Evolutionary conservation across 2,329 filamentous ascomycete genomes (phyloP).

Genomic region (Fusarium keratoplasticum): DNA sequence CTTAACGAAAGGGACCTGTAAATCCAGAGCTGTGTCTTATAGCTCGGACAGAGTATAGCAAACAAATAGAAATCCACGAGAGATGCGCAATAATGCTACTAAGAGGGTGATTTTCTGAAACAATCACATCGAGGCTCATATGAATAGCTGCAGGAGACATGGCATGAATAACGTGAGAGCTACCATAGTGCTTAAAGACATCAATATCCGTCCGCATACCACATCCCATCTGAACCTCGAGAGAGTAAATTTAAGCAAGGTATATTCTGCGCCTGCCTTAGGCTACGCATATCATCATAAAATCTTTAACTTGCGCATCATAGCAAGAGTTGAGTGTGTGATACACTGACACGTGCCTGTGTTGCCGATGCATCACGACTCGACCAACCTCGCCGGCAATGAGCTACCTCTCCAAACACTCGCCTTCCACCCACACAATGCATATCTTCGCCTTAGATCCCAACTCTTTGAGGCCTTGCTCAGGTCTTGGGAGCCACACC

Average conservation of each 20-base stretch:
- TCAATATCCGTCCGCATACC: background rate
- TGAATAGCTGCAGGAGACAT: background rate
- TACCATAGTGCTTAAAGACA: background rate
- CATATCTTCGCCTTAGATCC: background rate
- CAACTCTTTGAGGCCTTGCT: background rate
- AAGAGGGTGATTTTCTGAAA: background rate
- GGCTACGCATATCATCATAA: background rate
- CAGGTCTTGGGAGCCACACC: background rate
- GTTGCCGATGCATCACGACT: background rate
- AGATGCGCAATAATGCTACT: background rate
- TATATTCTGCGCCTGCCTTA: background rate
- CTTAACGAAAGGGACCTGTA: background rate
- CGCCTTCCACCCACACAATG: background rate
- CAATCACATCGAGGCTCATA: background rate
- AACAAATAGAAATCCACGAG: background rate
- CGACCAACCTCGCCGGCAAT: background rate
- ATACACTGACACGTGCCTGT: background rate
- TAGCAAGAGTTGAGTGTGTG: background rate
- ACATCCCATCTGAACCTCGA: background rate
- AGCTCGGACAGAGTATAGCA: background rate
- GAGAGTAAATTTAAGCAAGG: background rate
- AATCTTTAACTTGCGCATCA: background rate
- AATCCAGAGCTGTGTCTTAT: background rate
- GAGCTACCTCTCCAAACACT: background rate
- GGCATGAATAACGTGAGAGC: background rate